Evolutionary conservation across 768 basidiomycete species (phyloP).

Genomic region (Cytidiella melzeri): DNA sequence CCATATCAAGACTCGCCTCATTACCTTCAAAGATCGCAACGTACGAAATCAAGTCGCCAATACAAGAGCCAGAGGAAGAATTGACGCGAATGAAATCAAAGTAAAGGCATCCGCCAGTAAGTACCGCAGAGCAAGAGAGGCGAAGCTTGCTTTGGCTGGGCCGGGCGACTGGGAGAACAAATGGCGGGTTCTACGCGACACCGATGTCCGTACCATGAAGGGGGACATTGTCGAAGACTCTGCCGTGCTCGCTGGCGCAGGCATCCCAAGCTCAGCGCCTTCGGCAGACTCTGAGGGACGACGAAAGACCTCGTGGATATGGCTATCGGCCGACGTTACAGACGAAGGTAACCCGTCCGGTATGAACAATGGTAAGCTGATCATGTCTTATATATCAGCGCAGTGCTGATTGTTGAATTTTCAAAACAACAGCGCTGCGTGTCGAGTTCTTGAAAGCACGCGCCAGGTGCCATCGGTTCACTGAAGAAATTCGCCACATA

Average conservation of each 20-base stretch:
- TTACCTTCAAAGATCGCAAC: constrained; percentile 7
- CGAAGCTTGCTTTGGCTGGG: neutral
- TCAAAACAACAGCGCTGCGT: neutral
- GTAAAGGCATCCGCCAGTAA: neutral
- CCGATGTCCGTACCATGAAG: neutral
- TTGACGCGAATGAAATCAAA: neutral
- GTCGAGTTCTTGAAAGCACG: constrained; percentile 1
- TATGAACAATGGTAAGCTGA: neutral
- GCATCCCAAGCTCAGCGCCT: neutral
- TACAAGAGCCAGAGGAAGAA: constrained; percentile 4
- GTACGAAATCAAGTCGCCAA: constrained; percentile 10
- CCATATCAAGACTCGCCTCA: constrained; percentile 8
- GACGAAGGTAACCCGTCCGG: neutral
- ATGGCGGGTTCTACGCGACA: neutral
- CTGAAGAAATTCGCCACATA: neutral
- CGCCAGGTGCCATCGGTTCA: neutral
- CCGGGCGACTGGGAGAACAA: neutral
- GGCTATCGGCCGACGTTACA: neutral
- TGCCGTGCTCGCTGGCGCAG: neutral
- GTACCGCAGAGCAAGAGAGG: neutral
- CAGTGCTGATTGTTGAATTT: neutral
- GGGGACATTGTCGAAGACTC: neutral
- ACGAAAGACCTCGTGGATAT: constrained; percentile 1
- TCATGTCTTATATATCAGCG: neutral
- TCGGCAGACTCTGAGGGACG: neutral